Conservation (phyloP, 2,329 filamentous ascomycete species). For the Diplodia corticola region DNA sequence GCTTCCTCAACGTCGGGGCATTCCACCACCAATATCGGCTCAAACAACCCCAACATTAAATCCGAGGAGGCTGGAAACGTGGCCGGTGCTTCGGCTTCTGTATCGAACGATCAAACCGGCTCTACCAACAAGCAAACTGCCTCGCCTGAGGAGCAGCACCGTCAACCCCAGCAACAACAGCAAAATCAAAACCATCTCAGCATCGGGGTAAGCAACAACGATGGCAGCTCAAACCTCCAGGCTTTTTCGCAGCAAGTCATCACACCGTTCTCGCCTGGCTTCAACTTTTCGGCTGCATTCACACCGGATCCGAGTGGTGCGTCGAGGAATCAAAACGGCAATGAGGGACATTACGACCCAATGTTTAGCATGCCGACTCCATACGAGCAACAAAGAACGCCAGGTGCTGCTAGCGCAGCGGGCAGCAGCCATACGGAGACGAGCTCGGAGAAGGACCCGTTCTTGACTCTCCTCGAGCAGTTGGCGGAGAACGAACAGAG, state of each 20-base stretch:
- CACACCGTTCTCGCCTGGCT: conserved; percentile 44
- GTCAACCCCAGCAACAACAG: conserved; percentile 27
- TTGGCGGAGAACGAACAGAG: conserved; percentile 77
- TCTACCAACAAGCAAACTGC: conserved; percentile 28
- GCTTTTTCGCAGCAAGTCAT: conserved; percentile 25
- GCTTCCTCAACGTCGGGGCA: conserved; percentile 25
- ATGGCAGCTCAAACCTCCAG: conserved; percentile 11
- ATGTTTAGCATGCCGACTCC: conserved; percentile 46
- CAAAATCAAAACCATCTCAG: background rate
- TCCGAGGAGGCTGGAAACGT: background rate
- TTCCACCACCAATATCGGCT: conserved; percentile 28
- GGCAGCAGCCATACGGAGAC: conserved; percentile 40
- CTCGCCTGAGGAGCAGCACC: conserved; percentile 30
- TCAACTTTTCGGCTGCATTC: conserved; percentile 27
- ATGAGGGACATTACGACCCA: conserved; percentile 32
- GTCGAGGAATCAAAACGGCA: conserved; percentile 19
- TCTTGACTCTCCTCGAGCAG: conserved; percentile 76
- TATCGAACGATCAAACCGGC: conserved; percentile 17
- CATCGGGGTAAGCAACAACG: conserved; percentile 26
- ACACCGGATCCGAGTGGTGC: conserved; percentile 11
- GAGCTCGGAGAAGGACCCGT: conserved; percentile 58
- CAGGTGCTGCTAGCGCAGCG: conserved; percentile 46
- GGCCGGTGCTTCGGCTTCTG: background rate
- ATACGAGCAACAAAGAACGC: conserved; percentile 47
- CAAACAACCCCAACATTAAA: conserved; percentile 37